Conservation (phyloP, 192 early-diverging fungal genomes). For the Podila minutissima region DNA sequence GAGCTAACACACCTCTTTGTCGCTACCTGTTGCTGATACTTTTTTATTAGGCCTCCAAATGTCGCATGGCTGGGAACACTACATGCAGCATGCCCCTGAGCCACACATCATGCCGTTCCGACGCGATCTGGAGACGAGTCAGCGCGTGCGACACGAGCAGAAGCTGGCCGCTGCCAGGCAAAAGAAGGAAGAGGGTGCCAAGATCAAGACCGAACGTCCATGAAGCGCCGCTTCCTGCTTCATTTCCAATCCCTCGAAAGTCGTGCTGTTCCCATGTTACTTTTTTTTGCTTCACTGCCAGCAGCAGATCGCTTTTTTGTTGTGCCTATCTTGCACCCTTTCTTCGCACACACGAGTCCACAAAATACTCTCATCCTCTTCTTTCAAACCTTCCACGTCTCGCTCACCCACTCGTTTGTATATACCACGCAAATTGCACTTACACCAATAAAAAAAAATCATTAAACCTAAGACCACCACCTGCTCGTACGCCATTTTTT, state of each 20-base stretch:
- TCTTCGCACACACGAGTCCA: background rate
- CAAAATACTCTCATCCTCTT: background rate
- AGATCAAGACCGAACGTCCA: background rate
- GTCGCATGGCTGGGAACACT: slow-evolving; percentile 36
- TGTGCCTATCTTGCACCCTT: background rate
- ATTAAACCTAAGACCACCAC: background rate
- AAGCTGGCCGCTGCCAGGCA: background rate
- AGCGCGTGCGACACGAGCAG: background rate
- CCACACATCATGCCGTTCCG: slow-evolving; percentile 45
- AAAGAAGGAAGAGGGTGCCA: background rate
- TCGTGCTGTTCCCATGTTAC: too few relatives aligned
- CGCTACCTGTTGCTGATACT: background rate
- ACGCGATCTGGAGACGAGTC: slow-evolving; percentile 4
- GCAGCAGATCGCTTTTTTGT: too few relatives aligned
- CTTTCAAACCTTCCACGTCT: background rate
- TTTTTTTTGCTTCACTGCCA: too few relatives aligned
- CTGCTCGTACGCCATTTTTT: background rate
- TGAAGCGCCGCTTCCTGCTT: too few relatives aligned
- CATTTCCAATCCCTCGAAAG: too few relatives aligned
- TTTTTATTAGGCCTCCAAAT: slow-evolving; percentile 13
- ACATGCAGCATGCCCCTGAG: slow-evolving; percentile 32
- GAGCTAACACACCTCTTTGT: background rate
- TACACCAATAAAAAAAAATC: background rate
- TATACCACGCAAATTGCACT: background rate
- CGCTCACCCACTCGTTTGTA: background rate